These are phyloP conservation scores for Xerocomellus dryophilus DNA, from an alignment of 768 basidiomycete species.

Conservation along the genomic window DNA sequence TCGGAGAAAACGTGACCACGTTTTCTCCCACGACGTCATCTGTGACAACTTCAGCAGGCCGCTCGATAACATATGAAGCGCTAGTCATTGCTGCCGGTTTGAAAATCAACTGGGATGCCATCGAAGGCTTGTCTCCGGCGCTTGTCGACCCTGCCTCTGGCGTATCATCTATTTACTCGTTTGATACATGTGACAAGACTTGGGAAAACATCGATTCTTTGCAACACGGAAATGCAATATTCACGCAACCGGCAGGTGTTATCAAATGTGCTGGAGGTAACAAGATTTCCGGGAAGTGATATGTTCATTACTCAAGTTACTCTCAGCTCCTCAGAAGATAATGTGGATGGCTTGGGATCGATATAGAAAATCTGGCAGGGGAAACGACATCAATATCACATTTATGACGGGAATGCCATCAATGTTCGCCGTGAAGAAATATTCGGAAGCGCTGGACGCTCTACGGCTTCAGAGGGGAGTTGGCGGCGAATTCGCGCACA, in stretches of 20 bases:
- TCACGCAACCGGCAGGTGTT: conserved; percentile 90
- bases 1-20: conserved; percentile 64
- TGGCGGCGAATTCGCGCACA: conserved; percentile 77
- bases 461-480: conserved; percentile 78
- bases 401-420: conserved; percentile 91
- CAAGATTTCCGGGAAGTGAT: background rate
- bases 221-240: conserved; percentile 79
- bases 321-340: conserved; percentile 78
- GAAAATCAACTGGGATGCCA: conserved; percentile 77
- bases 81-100: conserved; percentile 89
- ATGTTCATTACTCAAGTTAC: conserved; percentile 2
- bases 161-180: conserved; percentile 91
- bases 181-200: conserved; percentile 84
- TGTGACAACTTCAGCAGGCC: conserved; percentile 68
- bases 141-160: conserved; percentile 73
- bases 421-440: conserved; percentile 98
- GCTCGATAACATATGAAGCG: conserved; percentile 73
- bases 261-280: conserved; percentile 92
- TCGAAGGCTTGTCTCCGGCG: conserved; percentile 71
- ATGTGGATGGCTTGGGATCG: conserved; percentile 98
- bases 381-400: conserved; percentile 57
- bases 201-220: conserved; percentile 81
- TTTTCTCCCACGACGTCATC: conserved; percentile 77
- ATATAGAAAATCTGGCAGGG: conserved; percentile 58
- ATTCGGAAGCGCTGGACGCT: conserved; percentile 79